Evolutionary conservation across 306 rosid genomes (phyloP).

Genomic region (Vigna unguiculata): DNA sequence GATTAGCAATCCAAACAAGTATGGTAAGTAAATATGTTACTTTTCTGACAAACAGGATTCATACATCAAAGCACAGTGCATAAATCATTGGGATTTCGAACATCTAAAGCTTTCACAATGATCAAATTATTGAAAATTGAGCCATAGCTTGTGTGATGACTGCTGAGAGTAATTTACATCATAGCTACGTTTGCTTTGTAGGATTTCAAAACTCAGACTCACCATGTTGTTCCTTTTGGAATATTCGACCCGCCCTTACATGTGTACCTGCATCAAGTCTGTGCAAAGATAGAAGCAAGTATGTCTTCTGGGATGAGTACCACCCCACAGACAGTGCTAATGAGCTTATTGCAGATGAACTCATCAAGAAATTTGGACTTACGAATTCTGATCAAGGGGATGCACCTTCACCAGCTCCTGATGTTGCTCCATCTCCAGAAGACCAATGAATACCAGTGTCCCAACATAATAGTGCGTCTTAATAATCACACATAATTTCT

Average conservation of each 20-base stretch:
- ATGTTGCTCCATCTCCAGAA: slow-evolving; percentile 65
- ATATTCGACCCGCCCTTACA: slow-evolving; percentile 84
- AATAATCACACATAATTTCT: slow-evolving; percentile 7
- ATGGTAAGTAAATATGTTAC: slow-evolving; percentile 59
- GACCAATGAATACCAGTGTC: slow-evolving; percentile 32
- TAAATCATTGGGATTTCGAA: slow-evolving; percentile 1
- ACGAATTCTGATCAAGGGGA: slow-evolving; percentile 22
- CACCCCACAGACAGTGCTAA: slow-evolving; percentile 93
- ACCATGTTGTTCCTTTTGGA: slow-evolving; percentile 93
- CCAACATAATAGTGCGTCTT: slow-evolving; percentile 4
- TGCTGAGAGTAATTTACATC: neutral
- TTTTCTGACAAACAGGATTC: neutral
- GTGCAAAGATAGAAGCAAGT: slow-evolving; percentile 92
- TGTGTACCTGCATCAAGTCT: slow-evolving; percentile 82
- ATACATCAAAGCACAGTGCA: neutral
- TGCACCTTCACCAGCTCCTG: slow-evolving; percentile 53
- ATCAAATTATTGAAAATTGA: neutral
- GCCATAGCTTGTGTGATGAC: neutral
- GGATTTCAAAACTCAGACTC: slow-evolving; percentile 79
- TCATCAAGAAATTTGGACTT: slow-evolving; percentile 81
- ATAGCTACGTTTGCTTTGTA: slow-evolving; percentile 39
- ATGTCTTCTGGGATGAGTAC: slow-evolving; percentile 97
- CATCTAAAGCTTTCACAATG: neutral
- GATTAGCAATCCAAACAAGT: slow-evolving; percentile 65
- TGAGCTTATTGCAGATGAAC: slow-evolving; percentile 79